A percentile compares a stretch with the other conserved stretches of the same genome.
Evolutionary conservation across 495 filamentous ascomycete genomes (phyloP).

Genomic region (Daldinia bambusicola): DNA sequence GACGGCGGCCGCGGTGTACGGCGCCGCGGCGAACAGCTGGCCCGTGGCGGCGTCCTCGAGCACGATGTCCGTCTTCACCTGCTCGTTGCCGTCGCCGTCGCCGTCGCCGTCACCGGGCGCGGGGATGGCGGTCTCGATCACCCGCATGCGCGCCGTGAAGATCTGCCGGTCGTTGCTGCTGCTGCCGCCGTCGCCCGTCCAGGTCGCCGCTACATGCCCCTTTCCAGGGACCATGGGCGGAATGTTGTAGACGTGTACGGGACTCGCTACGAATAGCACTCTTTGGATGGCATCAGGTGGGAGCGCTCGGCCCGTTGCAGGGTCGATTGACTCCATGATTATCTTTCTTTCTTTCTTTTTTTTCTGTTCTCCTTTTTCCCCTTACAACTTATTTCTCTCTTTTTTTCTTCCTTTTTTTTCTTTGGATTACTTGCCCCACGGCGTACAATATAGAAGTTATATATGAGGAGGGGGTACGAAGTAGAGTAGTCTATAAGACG

Average conservation of each 20-base stretch:
- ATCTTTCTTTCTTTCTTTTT: neutral
- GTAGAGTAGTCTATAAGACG: neutral
- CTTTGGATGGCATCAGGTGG: slow-evolving; percentile 79
- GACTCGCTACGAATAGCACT: slow-evolving; percentile 73
- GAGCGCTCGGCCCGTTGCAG: slow-evolving; percentile 65
- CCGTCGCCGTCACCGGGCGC: slow-evolving; percentile 45
- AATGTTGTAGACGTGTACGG: slow-evolving; percentile 83
- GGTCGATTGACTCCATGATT: slow-evolving; percentile 63
- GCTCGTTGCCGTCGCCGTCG: slow-evolving; percentile 50
- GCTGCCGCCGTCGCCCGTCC: slow-evolving; percentile 74
- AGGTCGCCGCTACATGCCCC: slow-evolving; percentile 77
- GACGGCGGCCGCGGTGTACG: slow-evolving; percentile 66
- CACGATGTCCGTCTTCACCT: slow-evolving; percentile 73
- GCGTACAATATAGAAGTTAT: neutral
- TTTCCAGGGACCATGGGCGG: slow-evolving; percentile 75
- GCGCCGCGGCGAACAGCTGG: slow-evolving; percentile 82
- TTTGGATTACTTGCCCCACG: neutral
- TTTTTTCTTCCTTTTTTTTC: neutral
- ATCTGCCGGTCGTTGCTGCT: slow-evolving; percentile 70
- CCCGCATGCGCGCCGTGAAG: slow-evolving; percentile 82
- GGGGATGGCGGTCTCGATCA: slow-evolving; percentile 76
- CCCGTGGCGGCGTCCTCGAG: slow-evolving; percentile 76
- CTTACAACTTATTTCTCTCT: neutral
- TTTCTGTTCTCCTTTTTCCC: neutral
- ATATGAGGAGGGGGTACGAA: slow-evolving; percentile 1